Evolutionary conservation across 129 eudicot species (phyloP), one percentile per base, ranked within the genome.

Genomic region (Flaveria ramosissima): DNA sequence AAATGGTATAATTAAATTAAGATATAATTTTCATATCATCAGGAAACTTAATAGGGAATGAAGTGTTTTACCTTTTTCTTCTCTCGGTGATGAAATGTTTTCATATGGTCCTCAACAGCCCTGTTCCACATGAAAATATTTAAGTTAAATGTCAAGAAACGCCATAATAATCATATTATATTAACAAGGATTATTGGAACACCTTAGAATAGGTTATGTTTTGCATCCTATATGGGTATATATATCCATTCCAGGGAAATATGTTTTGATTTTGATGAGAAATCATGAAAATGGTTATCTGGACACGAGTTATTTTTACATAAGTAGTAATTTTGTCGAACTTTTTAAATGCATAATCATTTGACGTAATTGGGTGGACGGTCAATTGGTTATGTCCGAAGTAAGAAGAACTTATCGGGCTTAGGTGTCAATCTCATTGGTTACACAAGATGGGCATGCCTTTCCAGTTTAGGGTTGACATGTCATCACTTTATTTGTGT

Each of bases 51-150:
- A 43, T 1, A 59, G 4, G 21, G 51, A 61, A 15, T 71, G 52
- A 47, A 23, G 0, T 70, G 21, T n/a, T 72, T 80, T 66, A 90
- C 98, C 89, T 80, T 93, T 80, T 90, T 93, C 88, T 84, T 84
- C 80, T 90, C 97, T 56, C 97, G 77, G 83, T 90, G 97, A 72
- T 83, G 92, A 78, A 90, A 93, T 30, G 97, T 90, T 85, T 90
- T 92, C 98, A 93, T 74, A 72, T 93, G 97, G 70, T 87, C 86
- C 69, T 90, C 98, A 46, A 89, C 89, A 81, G 91, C 89, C 85
- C 98, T 93, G 90, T 80, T 71, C 47, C 73, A 77, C 74, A 78
- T 12, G 9, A 62, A 65, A 21, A 77, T 45, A 45, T 17, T 19
- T 60, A 3, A 57, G 53, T 73, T 0, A 39, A 39, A 70, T 51